phyloP scores from a whole-genome alignment of 2,329 filamentous ascomycete genomes.

The Aspergillus fischeri region DNA sequence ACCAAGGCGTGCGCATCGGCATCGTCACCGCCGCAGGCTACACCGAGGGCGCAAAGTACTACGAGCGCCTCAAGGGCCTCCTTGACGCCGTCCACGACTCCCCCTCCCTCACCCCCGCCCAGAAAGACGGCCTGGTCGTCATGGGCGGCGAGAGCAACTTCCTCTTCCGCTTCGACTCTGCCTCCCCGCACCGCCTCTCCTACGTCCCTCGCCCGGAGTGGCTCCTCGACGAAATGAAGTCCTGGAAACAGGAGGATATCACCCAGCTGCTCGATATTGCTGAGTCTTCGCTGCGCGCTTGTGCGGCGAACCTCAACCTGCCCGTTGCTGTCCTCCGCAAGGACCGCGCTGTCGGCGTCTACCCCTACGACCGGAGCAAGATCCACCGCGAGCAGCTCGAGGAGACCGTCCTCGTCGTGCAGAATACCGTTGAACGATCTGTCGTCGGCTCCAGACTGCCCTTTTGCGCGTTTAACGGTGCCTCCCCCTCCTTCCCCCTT shows the following conservation, averaged over 20 bases:
- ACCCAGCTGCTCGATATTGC: conserved; percentile 79
- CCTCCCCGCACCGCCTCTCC: conserved; percentile 62
- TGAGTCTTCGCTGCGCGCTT: conserved; percentile 77
- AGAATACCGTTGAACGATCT: conserved; percentile 84
- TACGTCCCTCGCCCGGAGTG: conserved; percentile 58
- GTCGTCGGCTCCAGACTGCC: conserved; percentile 66
- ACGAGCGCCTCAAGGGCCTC: conserved; percentile 78
- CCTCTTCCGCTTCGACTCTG: conserved; percentile 72
- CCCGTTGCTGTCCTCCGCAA: conserved; percentile 80
- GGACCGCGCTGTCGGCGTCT: conserved; percentile 77
- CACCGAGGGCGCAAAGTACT: conserved; percentile 80
- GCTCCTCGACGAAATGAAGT: conserved; percentile 54
- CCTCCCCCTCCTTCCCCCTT: neutral
- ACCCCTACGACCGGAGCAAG: conserved; percentile 60
- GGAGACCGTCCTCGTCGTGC: conserved; percentile 90
- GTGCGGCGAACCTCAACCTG: conserved; percentile 72
- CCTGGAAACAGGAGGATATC: conserved; percentile 63
- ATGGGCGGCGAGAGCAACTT: conserved; percentile 97
- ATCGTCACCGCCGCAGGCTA: conserved; percentile 98
- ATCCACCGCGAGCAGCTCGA: conserved; percentile 87
- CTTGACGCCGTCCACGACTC: conserved; percentile 71
- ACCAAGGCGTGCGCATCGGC: conserved; percentile 75
- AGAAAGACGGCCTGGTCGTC: conserved; percentile 77
- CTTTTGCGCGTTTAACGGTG: conserved; percentile 94
- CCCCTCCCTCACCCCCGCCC: conserved; percentile 55